These are phyloP conservation scores for Erucastrum elatum DNA, from an alignment of 345 rosid genomes.

Conservation along the genomic window DNA sequence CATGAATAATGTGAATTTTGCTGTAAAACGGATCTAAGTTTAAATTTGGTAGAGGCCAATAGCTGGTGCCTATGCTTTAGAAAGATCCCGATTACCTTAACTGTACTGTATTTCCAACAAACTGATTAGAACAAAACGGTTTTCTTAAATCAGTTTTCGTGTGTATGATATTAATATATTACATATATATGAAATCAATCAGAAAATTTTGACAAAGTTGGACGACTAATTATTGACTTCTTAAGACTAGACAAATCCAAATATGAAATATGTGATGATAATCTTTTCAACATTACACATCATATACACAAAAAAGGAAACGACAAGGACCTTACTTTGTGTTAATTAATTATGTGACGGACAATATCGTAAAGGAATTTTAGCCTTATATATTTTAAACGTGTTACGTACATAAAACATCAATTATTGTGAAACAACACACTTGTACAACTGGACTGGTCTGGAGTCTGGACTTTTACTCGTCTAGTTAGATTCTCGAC, in stretches of 20 bases:
- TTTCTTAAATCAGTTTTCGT: background rate
- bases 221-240: background rate
- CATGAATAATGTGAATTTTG: background rate
- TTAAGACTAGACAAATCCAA: background rate
- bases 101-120: background rate
- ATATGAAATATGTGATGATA: background rate
- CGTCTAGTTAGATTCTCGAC: conserved; percentile 19
- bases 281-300: conserved; percentile 11
- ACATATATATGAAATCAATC: background rate
- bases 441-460: conserved; percentile 5
- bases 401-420: background rate
- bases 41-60: background rate
- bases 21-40: background rate
- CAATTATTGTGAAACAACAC: conserved; percentile 1
- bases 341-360: conserved; percentile 2
- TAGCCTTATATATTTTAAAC: background rate
- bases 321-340: background rate
- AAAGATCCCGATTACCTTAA: background rate
- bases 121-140: background rate
- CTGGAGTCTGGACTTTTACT: background rate
- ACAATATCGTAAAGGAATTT: background rate
- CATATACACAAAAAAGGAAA: background rate
- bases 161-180: no score
- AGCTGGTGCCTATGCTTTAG: background rate
- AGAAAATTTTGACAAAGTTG: background rate